Evolutionary conservation across 345 rosid genomes (phyloP), one percentile per base, ranked within the genome.

Genomic region (Eutrema yunnanense): DNA sequence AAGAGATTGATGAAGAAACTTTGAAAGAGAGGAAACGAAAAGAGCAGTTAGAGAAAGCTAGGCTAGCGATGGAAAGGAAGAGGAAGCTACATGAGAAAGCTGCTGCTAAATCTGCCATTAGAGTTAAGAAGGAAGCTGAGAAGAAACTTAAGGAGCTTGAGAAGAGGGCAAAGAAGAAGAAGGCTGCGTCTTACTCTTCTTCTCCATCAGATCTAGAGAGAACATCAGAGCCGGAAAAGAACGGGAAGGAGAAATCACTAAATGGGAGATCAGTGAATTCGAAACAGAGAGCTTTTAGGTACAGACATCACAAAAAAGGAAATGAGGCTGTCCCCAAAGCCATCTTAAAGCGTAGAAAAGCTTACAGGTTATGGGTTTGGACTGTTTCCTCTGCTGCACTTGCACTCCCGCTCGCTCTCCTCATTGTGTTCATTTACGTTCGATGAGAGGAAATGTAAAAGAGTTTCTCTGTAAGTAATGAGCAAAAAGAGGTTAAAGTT

Each of bases 61-160:
- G 83, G 71, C 86, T 79, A 76, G 98, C 92, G 37, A 75, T 84
- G 85, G 99, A 95, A 80, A 88, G 99, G 80, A 95, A 95, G 88
- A 95, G 81, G 86, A 95, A 85, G 81, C 49, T 81, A 83, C 96
- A 93, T 5, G 97, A 92, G 77, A 92, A 90, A 84, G 82, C 88
- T 57, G 89, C 96, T 53, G 89, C 84, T 11, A 94, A 87, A 84
- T 96, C 92, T 52, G 92, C 96, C 44, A 67, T 72, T 16, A 85
- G 88, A 86, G 88, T 86, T 76, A 83, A 90, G 73, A 94, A 87
- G 81, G 98, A 94, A 64, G 90, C 94, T 66, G 96, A 92, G 63
- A 95, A 86, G 82, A 92, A 88, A 81, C 85, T 80, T 9, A 88
- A 88, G 94, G 96, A 87, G 13, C 87, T 83, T 27, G 97, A 90